Conservation (phyloP, 176 grass and related monocot genomes). For the Oryza australiensis region DNA sequence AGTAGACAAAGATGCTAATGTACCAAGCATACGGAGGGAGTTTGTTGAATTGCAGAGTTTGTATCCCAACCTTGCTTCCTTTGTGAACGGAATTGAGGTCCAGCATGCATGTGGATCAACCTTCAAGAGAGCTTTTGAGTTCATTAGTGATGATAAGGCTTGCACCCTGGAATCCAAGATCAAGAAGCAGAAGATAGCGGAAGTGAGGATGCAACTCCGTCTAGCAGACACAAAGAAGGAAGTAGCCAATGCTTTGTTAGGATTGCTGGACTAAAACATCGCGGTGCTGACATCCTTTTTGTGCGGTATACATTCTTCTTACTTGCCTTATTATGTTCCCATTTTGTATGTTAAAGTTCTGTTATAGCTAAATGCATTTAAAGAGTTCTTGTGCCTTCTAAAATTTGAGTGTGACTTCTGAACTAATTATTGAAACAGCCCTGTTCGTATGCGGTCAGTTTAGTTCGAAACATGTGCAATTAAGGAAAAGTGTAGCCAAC, state of each 20-base stretch:
- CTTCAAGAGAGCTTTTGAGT: constrained; percentile 46
- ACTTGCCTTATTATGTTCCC: neutral
- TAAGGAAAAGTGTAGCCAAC: neutral
- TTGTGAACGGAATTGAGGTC: constrained; percentile 28
- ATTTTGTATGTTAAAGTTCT: constrained; percentile 7
- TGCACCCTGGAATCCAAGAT: constrained; percentile 31
- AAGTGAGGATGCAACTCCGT: neutral
- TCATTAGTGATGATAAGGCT: constrained; percentile 45
- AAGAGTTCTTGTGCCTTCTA: neutral
- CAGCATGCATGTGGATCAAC: constrained; percentile 37
- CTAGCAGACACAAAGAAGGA: constrained; percentile 17
- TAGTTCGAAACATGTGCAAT: constrained; percentile 1
- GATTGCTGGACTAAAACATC: constrained; percentile 1
- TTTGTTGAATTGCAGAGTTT: constrained; percentile 34
- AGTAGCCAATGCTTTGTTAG: constrained; percentile 15
- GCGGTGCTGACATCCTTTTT: neutral
- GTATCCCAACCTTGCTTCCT: constrained; percentile 41
- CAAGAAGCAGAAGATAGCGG: constrained; percentile 9
- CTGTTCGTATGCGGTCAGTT: neutral
- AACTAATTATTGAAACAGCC: neutral
- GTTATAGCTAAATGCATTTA: neutral
- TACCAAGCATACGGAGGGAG: neutral
- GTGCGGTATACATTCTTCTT: constrained; percentile 35
- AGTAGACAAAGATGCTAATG: constrained; percentile 22
- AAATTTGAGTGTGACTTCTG: neutral